Base-by-base conservation (phyloP, 305 asterid genomes). In the Fraxinus dipetala region DNA sequence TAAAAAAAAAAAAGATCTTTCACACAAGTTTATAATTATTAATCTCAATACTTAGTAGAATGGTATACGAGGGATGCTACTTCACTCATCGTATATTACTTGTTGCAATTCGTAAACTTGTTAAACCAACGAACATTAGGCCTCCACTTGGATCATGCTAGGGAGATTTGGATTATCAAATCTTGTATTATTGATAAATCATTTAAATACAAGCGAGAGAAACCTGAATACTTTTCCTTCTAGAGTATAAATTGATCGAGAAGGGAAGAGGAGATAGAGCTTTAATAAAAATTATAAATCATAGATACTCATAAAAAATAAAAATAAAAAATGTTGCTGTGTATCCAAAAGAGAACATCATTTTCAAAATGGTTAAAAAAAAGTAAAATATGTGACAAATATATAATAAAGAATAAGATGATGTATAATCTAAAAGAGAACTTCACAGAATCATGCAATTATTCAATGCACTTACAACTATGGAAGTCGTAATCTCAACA, bases 401-500 rank as follows among this genome's bases (percentile, higher is more conserved):
- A 63, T 24, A 43, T 4, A 61, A 56, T 26, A 67, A 75, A 72
- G 78, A 61, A 83, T 9, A 36, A 54, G 78, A 59, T 81, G 85
- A 79, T 81, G 85, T 34, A 34, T 31, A 84, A 79, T 79, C 72
- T 75, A 31, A 81, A 80, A 73, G 79, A n/a, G 74, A 75, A 54
- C 43, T 30, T 75, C 73, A 76, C 32, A 59, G 59, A 20, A 16
- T 34, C 8, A n/a, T 63, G 82, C 70, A 83, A 63, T 74, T 75
- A 16, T n/a, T 59, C 24, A 59, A 59, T 6, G 11, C 30, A 78
- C 63, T 54, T 35, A 80, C 83, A 70, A 80, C 78, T 65, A 20
- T 45, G 10, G 28, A 20, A 75, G 83, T 83, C 82, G 73, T 81
- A 81, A 81, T 81, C 40, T 63, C 45, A 75, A 86, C 87, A 86